These are phyloP conservation scores for Medicago ruthenica DNA, from an alignment of 306 rosid genomes.

Conservation along the genomic window DNA sequence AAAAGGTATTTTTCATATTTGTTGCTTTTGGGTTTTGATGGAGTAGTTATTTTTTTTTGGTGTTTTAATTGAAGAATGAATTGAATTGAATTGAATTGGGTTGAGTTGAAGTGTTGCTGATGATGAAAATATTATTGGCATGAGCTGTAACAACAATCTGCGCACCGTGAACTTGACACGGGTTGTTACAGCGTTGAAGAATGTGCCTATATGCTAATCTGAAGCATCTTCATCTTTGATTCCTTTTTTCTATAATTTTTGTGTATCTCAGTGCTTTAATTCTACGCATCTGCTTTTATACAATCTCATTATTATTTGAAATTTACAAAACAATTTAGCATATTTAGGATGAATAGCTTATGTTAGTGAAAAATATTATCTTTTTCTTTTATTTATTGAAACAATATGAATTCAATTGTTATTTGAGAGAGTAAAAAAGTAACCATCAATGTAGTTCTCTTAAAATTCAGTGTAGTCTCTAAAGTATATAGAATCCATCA, in stretches of 20 bases:
- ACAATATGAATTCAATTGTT: too few relatives aligned
- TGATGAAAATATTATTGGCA: conserved; percentile 57
- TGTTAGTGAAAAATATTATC: too few relatives aligned
- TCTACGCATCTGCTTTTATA: background rate
- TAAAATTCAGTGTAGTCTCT: too few relatives aligned
- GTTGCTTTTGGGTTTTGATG: background rate
- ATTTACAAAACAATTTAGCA: background rate
- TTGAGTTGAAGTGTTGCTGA: conserved; percentile 1
- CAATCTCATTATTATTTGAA: background rate
- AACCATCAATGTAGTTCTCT: too few relatives aligned
- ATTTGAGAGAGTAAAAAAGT: too few relatives aligned
- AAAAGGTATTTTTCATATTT: background rate
- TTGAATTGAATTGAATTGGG: conserved; percentile 24
- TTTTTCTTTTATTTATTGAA: too few relatives aligned
- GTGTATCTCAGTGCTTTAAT: background rate
- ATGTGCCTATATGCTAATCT: conserved; percentile 89
- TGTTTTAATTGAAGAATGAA: background rate
- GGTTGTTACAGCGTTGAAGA: conserved; percentile 68
- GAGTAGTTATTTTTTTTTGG: background rate
- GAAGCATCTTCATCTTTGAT: conserved; percentile 23
- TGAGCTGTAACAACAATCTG: conserved; percentile 59
- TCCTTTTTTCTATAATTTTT: background rate
- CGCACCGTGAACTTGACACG: conserved; percentile 62
- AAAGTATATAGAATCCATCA: too few relatives aligned
- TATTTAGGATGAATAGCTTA: background rate